These are phyloP conservation scores for Ophiocordyceps sinensis DNA, from an alignment of 2,329 filamentous ascomycete genomes.

Conservation along the genomic window DNA sequence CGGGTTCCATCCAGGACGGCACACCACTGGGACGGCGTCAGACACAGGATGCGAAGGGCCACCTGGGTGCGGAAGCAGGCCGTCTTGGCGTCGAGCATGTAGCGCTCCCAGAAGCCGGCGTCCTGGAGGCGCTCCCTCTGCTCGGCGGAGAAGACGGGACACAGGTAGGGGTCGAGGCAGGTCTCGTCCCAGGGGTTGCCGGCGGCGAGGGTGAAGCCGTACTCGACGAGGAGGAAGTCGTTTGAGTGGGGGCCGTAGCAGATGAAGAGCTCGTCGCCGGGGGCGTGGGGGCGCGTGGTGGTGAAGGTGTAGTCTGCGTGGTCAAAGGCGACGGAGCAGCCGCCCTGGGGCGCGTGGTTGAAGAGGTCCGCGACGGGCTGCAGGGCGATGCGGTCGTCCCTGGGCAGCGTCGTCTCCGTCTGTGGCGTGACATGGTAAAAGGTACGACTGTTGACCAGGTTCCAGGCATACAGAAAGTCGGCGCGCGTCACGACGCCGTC, in stretches of 20 bases:
- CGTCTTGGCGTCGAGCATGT: slow-evolving; percentile 32
- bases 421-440: slow-evolving; percentile 40
- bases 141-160: slow-evolving; percentile 19
- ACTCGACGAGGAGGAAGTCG: slow-evolving; percentile 58
- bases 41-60: slow-evolving; percentile 26
- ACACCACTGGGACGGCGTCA: slow-evolving; percentile 25
- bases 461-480: slow-evolving; percentile 40
- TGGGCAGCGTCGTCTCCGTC: slow-evolving; percentile 23
- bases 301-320: slow-evolving; percentile 37
- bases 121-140: slow-evolving; percentile 27
- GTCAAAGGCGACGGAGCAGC: slow-evolving; percentile 39
- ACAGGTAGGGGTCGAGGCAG: slow-evolving; percentile 30
- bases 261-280: slow-evolving; percentile 51
- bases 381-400: slow-evolving; percentile 50
- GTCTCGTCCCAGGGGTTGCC: slow-evolving; percentile 38
- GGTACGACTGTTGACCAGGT: slow-evolving; percentile 46
- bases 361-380: slow-evolving; percentile 63
- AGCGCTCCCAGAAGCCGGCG: slow-evolving; percentile 33
- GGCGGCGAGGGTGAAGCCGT: slow-evolving; percentile 30
- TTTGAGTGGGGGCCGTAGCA: slow-evolving; percentile 57
- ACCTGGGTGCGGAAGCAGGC: slow-evolving; percentile 43
- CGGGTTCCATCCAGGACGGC: slow-evolving; percentile 27
- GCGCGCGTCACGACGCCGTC: slow-evolving; percentile 14
- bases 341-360: slow-evolving; percentile 34
- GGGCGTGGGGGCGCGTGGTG: slow-evolving; percentile 31